Base-by-base conservation (phyloP, 768 basidiomycete species). In the Leccinum barrowsii region DNA sequence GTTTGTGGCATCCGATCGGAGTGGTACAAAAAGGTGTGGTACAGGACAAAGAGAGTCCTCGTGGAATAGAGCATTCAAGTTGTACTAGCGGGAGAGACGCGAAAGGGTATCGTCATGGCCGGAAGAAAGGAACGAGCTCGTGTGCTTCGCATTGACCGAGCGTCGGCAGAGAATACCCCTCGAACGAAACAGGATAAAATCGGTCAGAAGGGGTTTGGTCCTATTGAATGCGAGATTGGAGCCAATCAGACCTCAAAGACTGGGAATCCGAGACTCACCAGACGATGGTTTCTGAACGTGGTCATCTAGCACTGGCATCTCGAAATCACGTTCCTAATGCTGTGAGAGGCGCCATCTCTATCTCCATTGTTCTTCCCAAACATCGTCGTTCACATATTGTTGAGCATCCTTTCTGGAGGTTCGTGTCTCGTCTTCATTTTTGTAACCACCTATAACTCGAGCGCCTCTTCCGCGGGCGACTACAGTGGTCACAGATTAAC, bases 401-500 rank as follows among this genome's bases (percentile, higher is more conserved):
- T 60, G 66, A 3, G 63, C 58, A 6, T 51, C 42, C 15, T 59
- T 66, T 67, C 52, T 3, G 71, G 67, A 19, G 62, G 51, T 6
- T 34, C 34, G 0, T 50, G 52, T 10, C n/a, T 19, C 5, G 28
- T 56, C 28, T 42, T 37, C 26, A 34, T 22, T 28, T 56, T 44
- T 15, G 72, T 68, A 17, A 76, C 68, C 2, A 59, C 63, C 57
- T 80, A 75, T 34, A 94, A 63, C 64, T 94, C 86, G 5, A 97
- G 72, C 1, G 90, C 86, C 11, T 81, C 80, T 11, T 85, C 81
- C 5, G 94, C 85, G 17, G 94, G 89, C 5, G 85, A 82, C 90
- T 95, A 99, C 17, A 97, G 68, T 0, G 97, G 97, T 26, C 92
- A 82, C 47, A 98, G 75, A 69, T 94, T 96, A 59, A 98, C 89